Evolutionary conservation across 73 alveolate species (phyloP).

Genomic region (Symbiodinium pilosum): DNA sequence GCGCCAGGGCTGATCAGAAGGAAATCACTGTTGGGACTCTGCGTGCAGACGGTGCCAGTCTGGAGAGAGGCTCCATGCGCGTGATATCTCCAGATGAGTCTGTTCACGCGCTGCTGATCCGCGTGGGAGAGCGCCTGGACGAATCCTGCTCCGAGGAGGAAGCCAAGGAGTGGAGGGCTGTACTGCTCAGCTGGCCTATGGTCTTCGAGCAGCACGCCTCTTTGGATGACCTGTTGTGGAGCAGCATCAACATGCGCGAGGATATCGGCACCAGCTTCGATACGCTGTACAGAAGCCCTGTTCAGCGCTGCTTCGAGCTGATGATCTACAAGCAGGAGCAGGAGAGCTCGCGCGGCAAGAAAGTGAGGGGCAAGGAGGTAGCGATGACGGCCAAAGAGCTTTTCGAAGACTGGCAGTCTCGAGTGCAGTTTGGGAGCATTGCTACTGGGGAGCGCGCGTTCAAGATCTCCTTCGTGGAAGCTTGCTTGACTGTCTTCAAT

Average conservation of each 20-base stretch:
- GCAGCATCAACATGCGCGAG: background rate
- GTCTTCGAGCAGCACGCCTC: background rate
- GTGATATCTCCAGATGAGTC: no score
- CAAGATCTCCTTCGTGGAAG: background rate
- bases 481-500: background rate
- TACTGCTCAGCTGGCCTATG: conserved; percentile 7
- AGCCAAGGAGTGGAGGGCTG: background rate
- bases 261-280: background rate
- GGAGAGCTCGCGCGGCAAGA: background rate
- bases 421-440: background rate
- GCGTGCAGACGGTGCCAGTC: background rate
- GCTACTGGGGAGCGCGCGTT: background rate
- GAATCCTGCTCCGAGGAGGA: background rate
- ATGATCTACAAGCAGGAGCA: background rate
- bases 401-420: background rate
- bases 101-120: no score
- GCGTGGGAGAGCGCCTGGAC: background rate
- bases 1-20: background rate
- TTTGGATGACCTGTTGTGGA: background rate
- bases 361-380: background rate
- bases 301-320: background rate
- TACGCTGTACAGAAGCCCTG: background rate
- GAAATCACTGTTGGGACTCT: background rate
- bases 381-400: background rate
- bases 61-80: background rate